Conservation (phyloP, 805 yeast species). For the Candida chauliodis region DNA sequence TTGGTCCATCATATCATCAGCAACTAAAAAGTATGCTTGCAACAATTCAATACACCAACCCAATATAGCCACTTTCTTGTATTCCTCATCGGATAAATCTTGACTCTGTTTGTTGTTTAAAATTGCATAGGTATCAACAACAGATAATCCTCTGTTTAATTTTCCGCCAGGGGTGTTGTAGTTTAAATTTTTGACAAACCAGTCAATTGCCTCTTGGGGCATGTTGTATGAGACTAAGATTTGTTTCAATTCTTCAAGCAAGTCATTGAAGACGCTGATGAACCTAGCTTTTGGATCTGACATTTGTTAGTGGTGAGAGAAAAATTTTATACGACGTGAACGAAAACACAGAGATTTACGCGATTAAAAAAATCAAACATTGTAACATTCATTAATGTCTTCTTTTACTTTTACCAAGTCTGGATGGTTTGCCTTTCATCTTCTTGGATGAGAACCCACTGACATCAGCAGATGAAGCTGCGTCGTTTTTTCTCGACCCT, state of each 20-base stretch:
- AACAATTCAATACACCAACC: slow-evolving; percentile 96
- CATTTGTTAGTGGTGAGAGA: slow-evolving; percentile 12
- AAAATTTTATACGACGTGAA: slow-evolving; percentile 6
- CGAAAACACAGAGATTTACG: not conserved
- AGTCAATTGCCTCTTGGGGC: slow-evolving; percentile 79
- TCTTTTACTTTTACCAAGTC: slow-evolving; percentile 37
- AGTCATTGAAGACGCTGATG: slow-evolving; percentile 63
- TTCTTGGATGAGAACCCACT: slow-evolving; percentile 52
- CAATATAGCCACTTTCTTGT: slow-evolving; percentile 77
- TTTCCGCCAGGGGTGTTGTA: slow-evolving; percentile 97
- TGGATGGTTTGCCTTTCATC: slow-evolving; percentile 50
- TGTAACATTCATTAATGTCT: too few relatives aligned
- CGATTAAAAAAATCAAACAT: not conserved
- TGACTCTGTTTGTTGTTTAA: slow-evolving; percentile 56
- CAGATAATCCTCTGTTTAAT: slow-evolving; percentile 92
- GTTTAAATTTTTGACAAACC: slow-evolving; percentile 72
- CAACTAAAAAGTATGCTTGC: slow-evolving; percentile 95
- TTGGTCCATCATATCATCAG: slow-evolving; percentile 98
- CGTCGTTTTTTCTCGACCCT: slow-evolving; percentile 67
- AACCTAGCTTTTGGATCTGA: slow-evolving; percentile 53
- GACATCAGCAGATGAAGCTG: slow-evolving; percentile 66
- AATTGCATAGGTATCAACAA: slow-evolving; percentile 85
- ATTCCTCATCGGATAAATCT: slow-evolving; percentile 66
- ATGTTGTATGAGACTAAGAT: slow-evolving; percentile 67
- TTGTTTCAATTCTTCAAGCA: slow-evolving; percentile 71